Conservation (phyloP, 2,329 filamentous ascomycete genomes). For the Mariannaea elegans region DNA sequence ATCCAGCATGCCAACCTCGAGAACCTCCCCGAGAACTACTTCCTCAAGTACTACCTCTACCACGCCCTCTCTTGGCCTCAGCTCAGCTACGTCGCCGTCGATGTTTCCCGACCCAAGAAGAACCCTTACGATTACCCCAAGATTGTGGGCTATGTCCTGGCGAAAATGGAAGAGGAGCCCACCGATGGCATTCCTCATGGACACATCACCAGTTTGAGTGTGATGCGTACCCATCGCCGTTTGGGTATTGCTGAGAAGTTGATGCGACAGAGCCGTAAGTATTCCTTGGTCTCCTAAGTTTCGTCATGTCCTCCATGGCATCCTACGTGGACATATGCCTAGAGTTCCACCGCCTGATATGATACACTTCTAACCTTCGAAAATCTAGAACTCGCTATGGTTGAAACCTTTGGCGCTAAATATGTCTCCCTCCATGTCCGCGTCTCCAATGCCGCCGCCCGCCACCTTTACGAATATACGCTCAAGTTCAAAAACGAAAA, state of each 20-base stretch:
- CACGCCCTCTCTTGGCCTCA: slow-evolving; percentile 98
- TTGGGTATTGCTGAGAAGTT: slow-evolving; percentile 95
- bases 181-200: slow-evolving; percentile 90
- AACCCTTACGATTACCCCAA: slow-evolving; percentile 90
- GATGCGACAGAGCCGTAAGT: slow-evolving; percentile 93
- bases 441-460: slow-evolving; percentile 89
- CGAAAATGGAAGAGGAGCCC: slow-evolving; percentile 99
- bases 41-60: slow-evolving; percentile 99
- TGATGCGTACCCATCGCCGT: slow-evolving; percentile 94
- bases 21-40: slow-evolving; percentile 99
- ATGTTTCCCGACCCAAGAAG: slow-evolving; percentile 81
- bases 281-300: neutral
- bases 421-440: slow-evolving; percentile 98
- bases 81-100: slow-evolving; percentile 94
- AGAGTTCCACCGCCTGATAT: too few species aligned
- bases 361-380: neutral
- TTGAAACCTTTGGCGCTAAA: slow-evolving; percentile 87
- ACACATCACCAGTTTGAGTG: slow-evolving; percentile 93
- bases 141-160: slow-evolving; percentile 98
- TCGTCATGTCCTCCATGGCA: neutral
- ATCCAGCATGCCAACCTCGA: slow-evolving; percentile 99
- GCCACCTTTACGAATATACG: slow-evolving; percentile 92
- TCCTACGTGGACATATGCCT: too few species aligned
- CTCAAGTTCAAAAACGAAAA: slow-evolving; percentile 89
- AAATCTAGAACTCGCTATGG: slow-evolving; percentile 86